Evolutionary conservation across 192 early-diverging fungal species (phyloP).

Genomic region (Phycomyces blakesleeanus): DNA sequence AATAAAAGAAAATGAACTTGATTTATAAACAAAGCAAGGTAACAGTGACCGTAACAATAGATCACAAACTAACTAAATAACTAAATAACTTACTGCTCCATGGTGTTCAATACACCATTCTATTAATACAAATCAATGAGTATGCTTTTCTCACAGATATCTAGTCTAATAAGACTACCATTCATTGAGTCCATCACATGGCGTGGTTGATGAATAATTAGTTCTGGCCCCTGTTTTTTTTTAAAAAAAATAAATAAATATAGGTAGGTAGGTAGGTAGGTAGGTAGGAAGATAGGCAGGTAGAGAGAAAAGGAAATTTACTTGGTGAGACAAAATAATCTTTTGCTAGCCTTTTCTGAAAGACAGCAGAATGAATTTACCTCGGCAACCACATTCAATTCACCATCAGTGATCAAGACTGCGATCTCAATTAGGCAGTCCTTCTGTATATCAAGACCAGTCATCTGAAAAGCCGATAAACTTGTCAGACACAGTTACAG

Average conservation of each 20-base stretch:
- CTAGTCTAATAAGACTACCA: slow-evolving; percentile 5
- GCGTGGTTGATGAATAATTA: slow-evolving; percentile 72
- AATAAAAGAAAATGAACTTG: too few relatives aligned
- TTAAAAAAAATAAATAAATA: too few relatives aligned
- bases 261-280: too few relatives aligned
- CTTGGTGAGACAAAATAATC: background rate
- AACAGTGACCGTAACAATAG: too few relatives aligned
- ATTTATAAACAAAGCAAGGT: too few relatives aligned
- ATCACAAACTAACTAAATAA: too few relatives aligned
- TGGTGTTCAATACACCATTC: slow-evolving; percentile 90
- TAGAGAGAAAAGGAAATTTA: too few relatives aligned
- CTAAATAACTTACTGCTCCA: slow-evolving; percentile 53
- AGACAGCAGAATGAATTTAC: slow-evolving; percentile 36
- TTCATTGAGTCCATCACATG: slow-evolving; percentile 83
- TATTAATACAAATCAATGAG: slow-evolving; percentile 4
- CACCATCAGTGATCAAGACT: slow-evolving; percentile 79
- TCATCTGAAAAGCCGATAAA: slow-evolving; percentile 67
- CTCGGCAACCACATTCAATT: slow-evolving; percentile 79
- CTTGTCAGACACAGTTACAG: background rate
- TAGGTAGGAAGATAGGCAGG: too few relatives aligned
- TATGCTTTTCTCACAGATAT: too few relatives aligned
- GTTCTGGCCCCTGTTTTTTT: slow-evolving; percentile 51
- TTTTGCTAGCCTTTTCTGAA: background rate
- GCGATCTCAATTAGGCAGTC: slow-evolving; percentile 91
- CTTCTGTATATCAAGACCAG: slow-evolving; percentile 62